Conservation (phyloP, 495 filamentous ascomycete species). For the Hyaloscypha variabilis region DNA sequence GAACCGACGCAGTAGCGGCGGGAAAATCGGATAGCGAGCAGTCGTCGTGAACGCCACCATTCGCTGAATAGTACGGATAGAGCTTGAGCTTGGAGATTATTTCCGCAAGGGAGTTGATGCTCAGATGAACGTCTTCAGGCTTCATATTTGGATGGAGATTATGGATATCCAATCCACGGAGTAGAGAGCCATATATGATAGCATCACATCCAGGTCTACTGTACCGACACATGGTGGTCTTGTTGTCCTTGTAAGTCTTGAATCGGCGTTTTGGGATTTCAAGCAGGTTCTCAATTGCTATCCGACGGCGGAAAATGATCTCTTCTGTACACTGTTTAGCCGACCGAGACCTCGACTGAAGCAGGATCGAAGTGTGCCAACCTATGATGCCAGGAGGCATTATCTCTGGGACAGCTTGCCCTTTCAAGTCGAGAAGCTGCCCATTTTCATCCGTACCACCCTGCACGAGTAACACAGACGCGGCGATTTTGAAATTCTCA, state of each 20-base stretch:
- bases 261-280: background rate
- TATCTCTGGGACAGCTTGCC: background rate
- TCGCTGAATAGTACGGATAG: background rate
- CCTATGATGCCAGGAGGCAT: background rate
- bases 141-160: background rate
- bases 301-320: background rate
- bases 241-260: background rate
- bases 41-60: background rate
- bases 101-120: background rate
- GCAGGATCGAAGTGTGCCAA: background rate
- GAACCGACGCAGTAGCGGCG: background rate
- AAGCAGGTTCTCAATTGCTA: background rate
- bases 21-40: background rate
- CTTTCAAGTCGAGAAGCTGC: background rate
- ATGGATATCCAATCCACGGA: background rate
- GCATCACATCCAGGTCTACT: background rate
- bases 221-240: background rate
- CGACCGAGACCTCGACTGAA: background rate
- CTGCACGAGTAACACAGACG: background rate
- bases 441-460: background rate
- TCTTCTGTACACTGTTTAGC: background rate
- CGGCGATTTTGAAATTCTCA: background rate
- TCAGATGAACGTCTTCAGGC: background rate
- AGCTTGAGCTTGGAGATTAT: background rate
- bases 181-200: background rate